A percentile compares a stretch with the other conserved stretches of the same genome.
Conservation (phyloP, 805 yeast species). For the Starmerella cellae region DNA sequence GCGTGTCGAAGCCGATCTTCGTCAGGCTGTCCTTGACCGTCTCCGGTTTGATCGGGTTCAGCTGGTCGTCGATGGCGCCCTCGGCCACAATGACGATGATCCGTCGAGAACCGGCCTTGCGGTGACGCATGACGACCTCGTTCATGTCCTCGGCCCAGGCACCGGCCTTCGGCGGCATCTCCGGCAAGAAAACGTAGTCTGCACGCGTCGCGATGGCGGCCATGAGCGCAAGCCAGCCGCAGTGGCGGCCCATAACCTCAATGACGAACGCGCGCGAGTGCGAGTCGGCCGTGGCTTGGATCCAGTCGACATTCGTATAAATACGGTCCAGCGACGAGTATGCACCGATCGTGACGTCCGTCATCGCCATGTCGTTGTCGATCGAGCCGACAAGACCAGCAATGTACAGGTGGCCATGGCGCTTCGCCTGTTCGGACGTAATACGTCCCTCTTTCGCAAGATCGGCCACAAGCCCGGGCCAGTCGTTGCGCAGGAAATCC, state of each 20-base stretch:
- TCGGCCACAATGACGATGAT: conserved; percentile 95
- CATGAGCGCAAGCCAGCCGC: conserved; percentile 98
- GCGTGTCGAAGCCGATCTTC: conserved; percentile 78
- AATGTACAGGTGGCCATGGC: conserved; percentile 61
- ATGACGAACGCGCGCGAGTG: conserved; percentile 96
- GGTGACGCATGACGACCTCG: conserved; percentile 61
- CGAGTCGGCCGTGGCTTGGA: conserved; percentile 93
- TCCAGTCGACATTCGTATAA: conserved; percentile 87
- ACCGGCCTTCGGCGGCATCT: conserved; percentile 64
- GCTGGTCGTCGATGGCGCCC: conserved; percentile 79
- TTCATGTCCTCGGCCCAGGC: conserved; percentile 75
- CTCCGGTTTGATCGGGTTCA: conserved; percentile 67
- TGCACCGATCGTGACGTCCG: conserved; percentile 95
- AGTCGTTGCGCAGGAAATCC: conserved; percentile 80
- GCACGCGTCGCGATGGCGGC: conserved; percentile 96
- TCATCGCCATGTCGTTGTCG: conserved; percentile 94
- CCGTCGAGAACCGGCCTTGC: conserved; percentile 80
- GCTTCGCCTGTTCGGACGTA: conserved; percentile 44
- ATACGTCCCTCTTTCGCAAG: conserved; percentile 44
- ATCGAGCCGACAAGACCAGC: conserved; percentile 94
- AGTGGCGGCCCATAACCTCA: conserved; percentile 98
- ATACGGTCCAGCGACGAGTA: conserved; percentile 86
- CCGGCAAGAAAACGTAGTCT: conserved; percentile 88
- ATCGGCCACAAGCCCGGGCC: conserved; percentile 80
- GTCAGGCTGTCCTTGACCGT: conserved; percentile 74